Conservation (phyloP, 1,139 yeast genomes). For the Magnusiomyces paraingens region DNA sequence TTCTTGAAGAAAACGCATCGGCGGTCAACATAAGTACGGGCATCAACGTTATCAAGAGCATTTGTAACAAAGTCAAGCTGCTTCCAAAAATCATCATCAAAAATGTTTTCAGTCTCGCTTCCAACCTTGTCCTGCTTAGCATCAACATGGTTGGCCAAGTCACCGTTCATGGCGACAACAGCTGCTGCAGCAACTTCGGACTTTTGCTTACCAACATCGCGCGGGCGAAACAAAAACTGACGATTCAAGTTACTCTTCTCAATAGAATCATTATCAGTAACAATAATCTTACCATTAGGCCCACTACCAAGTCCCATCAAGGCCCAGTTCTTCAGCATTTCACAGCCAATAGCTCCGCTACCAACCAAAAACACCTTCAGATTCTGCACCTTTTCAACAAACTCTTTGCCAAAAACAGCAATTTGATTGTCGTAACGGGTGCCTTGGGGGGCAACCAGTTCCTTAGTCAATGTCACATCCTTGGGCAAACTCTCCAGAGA, state of each 20-base stretch:
- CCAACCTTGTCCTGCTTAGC: slow-evolving; percentile 85
- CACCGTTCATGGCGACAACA: slow-evolving; percentile 79
- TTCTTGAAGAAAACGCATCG: slow-evolving; percentile 91
- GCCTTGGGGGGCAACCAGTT: slow-evolving; percentile 65
- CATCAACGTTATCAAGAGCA: slow-evolving; percentile 95
- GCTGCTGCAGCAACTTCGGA: slow-evolving; percentile 89
- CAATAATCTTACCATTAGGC: slow-evolving; percentile 70
- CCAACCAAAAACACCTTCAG: slow-evolving; percentile 87
- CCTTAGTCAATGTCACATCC: slow-evolving; percentile 52
- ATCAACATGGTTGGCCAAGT: slow-evolving; percentile 67
- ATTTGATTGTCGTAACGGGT: slow-evolving; percentile 89
- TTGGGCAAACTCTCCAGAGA: slow-evolving; percentile 85
- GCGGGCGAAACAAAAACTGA: slow-evolving; percentile 90
- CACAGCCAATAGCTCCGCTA: slow-evolving; percentile 99
- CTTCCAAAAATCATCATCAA: slow-evolving; percentile 83
- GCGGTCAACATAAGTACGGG: slow-evolving; percentile 95
- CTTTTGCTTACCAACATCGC: slow-evolving; percentile 87
- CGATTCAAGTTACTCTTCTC: slow-evolving; percentile 94
- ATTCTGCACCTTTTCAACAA: slow-evolving; percentile 67
- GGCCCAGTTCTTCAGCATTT: slow-evolving; percentile 98
- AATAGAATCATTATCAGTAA: slow-evolving; percentile 92
- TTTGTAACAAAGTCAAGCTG: slow-evolving; percentile 82
- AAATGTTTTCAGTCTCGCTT: slow-evolving; percentile 81
- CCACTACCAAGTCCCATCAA: slow-evolving; percentile 94
- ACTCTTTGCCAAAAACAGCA: slow-evolving; percentile 83